A percentile compares a stretch with the other conserved stretches of the same genome.
These are phyloP conservation scores for Pyrenula massariospora DNA, from an alignment of 495 filamentous ascomycete genomes.

Conservation along the genomic window DNA sequence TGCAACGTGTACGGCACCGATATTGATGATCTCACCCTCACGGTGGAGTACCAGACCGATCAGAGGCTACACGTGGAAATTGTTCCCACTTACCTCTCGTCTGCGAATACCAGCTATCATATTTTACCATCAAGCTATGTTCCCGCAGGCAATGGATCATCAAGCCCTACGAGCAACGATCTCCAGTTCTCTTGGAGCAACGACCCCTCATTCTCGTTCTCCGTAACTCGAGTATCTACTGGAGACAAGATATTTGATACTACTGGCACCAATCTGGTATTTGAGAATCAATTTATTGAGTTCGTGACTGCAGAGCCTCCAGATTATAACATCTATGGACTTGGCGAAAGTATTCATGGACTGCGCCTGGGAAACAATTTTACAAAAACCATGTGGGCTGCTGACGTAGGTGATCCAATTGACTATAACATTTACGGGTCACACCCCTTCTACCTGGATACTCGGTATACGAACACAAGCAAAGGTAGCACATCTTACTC, in stretches of 20 bases:
- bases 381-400: slow-evolving; percentile 57
- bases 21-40: slow-evolving; percentile 41
- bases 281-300: slow-evolving; percentile 55
- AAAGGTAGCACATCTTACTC: slow-evolving; percentile 41
- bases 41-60: slow-evolving; percentile 43
- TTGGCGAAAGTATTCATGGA: slow-evolving; percentile 49
- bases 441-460: slow-evolving; percentile 54
- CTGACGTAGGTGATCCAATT: slow-evolving; percentile 54
- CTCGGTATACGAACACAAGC: slow-evolving; percentile 45
- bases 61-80: slow-evolving; percentile 43
- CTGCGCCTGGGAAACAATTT: slow-evolving; percentile 47
- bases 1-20: slow-evolving; percentile 55
- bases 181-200: slow-evolving; percentile 48
- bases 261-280: slow-evolving; percentile 41
- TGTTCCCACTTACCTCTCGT: slow-evolving; percentile 47
- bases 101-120: slow-evolving; percentile 57
- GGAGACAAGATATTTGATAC: slow-evolving; percentile 48
- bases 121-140: slow-evolving; percentile 53
- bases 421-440: slow-evolving; percentile 50
- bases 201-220: slow-evolving; percentile 48
- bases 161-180: slow-evolving; percentile 17
- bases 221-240: slow-evolving; percentile 40
- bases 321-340: slow-evolving; percentile 52
- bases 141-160: slow-evolving; percentile 39
- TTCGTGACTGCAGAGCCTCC: slow-evolving; percentile 43